These are phyloP conservation scores for Boletus reticulatus DNA, from an alignment of 768 basidiomycete species.

Conservation along the genomic window DNA sequence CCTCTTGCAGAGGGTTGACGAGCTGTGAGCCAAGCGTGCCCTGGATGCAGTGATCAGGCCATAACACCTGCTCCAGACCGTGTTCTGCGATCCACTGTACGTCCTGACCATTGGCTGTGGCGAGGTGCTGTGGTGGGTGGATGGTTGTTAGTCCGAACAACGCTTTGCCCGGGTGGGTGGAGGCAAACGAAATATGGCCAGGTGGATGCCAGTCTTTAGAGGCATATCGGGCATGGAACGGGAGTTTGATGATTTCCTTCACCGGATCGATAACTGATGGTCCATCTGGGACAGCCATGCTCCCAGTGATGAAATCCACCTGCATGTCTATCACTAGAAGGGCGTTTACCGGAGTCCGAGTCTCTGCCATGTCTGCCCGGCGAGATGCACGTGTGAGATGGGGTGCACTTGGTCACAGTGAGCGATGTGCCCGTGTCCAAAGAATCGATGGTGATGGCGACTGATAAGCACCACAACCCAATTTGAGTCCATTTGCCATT, in stretches of 20 bases:
- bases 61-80: conserved; percentile 55
- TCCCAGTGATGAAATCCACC: conserved; percentile 77
- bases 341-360: conserved; percentile 33
- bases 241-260: conserved; percentile 54
- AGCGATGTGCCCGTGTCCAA: neutral
- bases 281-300: conserved; percentile 67
- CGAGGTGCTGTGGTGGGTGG: conserved; percentile 31
- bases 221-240: conserved; percentile 50
- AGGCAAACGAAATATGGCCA: conserved; percentile 72
- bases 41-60: conserved; percentile 81
- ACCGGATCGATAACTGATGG: conserved; percentile 55
- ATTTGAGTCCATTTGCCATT: too few relatives aligned
- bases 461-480: too few relatives aligned
- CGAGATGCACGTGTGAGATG: neutral
- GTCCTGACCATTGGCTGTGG: conserved; percentile 28
- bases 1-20: conserved; percentile 47
- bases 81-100: conserved; percentile 11
- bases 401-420: neutral
- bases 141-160: conserved; percentile 42
- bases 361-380: conserved; percentile 16
- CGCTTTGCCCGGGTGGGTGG: conserved; percentile 39
- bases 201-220: conserved; percentile 60
- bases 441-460: neutral
- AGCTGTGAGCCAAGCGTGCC: conserved; percentile 59
- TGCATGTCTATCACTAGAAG: conserved; percentile 79